Conservation (phyloP, 2,329 filamentous ascomycete species). For the Conoideocrella luteorostrata region DNA sequence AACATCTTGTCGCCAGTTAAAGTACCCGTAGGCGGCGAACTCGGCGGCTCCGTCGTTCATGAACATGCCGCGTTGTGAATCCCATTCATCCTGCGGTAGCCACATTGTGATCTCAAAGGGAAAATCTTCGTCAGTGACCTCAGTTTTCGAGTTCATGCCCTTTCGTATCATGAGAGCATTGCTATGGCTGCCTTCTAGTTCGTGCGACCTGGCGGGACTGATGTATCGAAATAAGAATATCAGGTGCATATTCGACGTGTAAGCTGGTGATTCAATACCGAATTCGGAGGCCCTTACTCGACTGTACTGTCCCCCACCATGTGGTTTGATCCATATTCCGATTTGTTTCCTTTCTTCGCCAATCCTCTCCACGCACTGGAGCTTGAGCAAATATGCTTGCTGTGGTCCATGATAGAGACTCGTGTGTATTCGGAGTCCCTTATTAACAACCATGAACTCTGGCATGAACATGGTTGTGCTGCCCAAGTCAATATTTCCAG, state of each 20-base stretch:
- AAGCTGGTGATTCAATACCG: neutral
- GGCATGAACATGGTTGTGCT: conserved; percentile 8
- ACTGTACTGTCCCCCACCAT: conserved; percentile 7
- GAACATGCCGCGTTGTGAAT: conserved; percentile 7
- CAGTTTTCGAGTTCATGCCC: conserved; percentile 5
- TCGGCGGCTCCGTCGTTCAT: conserved; percentile 6
- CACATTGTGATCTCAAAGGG: conserved; percentile 3
- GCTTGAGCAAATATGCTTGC: conserved; percentile 1
- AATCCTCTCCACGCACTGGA: conserved; percentile 4
- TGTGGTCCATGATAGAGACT: conserved; percentile 1
- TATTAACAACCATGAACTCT: conserved; percentile 8
- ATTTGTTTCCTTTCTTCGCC: conserved; percentile 1
- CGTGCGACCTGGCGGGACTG: neutral
- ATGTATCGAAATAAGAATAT: conserved; percentile 6
- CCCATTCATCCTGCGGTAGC: conserved; percentile 7
- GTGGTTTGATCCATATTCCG: conserved; percentile 8
- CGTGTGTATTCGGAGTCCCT: conserved; percentile 6
- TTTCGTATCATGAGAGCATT: conserved; percentile 7
- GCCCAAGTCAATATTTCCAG: neutral
- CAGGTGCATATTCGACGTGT: neutral
- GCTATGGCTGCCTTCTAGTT: conserved; percentile 8
- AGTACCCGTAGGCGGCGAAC: conserved; percentile 4
- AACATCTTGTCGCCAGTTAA: neutral
- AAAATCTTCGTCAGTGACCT: conserved; percentile 2
- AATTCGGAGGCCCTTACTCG: conserved; percentile 4